Evolutionary conservation across 1,284 basidiomycete species (phyloP).

Genomic region (Pisolithus thermaeus): DNA sequence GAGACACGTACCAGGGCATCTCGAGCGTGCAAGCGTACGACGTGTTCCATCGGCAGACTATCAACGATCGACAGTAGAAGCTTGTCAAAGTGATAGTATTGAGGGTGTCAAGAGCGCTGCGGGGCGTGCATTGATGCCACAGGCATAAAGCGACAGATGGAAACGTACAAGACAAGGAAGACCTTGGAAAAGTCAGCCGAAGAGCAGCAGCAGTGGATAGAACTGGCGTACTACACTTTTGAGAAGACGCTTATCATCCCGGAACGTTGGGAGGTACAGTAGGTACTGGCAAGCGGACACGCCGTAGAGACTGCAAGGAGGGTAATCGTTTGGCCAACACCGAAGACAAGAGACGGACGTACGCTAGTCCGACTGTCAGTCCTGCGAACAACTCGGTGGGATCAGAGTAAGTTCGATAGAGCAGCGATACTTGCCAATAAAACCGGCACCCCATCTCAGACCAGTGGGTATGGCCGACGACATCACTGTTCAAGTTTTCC

Average conservation of each 20-base stretch:
- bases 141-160: background rate
- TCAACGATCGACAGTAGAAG: background rate
- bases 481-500: constrained; percentile 1
- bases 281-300: constrained; percentile 8
- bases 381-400: background rate
- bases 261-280: constrained; percentile 9
- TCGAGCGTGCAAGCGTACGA: background rate
- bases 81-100: background rate
- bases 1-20: background rate
- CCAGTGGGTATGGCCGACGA: background rate
- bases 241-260: constrained; percentile 1
- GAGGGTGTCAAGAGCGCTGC: background rate
- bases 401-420: background rate
- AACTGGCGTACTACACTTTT: constrained; percentile 7
- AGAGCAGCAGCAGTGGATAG: background rate
- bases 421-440: constrained; percentile 10
- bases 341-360: background rate
- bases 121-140: background rate
- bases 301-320: constrained; percentile 9
- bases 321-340: background rate
- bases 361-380: background rate
- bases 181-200: background rate
- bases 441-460: constrained; percentile 5
- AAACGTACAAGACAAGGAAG: background rate
- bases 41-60: background rate